These are phyloP conservation scores for Phoenix roebelenii DNA, from an alignment of 176 grass and related monocot genomes.

Conservation along the genomic window DNA sequence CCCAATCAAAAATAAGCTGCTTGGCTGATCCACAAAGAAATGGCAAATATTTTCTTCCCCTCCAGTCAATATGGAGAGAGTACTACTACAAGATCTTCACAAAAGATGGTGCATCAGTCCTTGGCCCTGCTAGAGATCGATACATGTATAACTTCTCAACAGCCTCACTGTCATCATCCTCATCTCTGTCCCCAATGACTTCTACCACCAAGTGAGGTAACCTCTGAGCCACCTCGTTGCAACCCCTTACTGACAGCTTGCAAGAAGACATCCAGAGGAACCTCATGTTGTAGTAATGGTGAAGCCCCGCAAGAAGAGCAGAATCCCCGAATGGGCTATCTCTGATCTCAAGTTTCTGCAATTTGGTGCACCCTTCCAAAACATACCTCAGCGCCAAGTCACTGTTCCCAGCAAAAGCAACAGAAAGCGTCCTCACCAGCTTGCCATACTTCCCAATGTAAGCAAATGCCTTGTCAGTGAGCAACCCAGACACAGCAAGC, in stretches of 20 bases:
- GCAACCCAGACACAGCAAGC: constrained; percentile 11
- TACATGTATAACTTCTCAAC: constrained; percentile 83
- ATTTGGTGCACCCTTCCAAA: neutral
- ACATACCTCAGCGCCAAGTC: neutral
- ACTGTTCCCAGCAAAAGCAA: constrained; percentile 6
- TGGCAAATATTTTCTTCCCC: constrained; percentile 13
- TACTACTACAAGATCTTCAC: constrained; percentile 30
- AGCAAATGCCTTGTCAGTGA: constrained; percentile 8
- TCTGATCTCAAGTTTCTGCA: constrained; percentile 19
- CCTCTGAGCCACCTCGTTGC: constrained; percentile 6
- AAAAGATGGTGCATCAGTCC: constrained; percentile 53
- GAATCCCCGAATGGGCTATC: constrained; percentile 7
- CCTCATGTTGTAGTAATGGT: constrained; percentile 23
- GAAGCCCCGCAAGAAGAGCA: neutral
- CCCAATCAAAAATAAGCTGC: neutral
- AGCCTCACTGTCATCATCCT: constrained; percentile 20
- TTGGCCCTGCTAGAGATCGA: constrained; percentile 53
- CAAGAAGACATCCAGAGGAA: constrained; percentile 21
- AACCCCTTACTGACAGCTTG: constrained; percentile 1
- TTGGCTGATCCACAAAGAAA: neutral
- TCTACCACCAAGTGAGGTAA: constrained; percentile 8
- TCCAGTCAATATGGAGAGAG: neutral
- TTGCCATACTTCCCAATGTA: constrained; percentile 10
- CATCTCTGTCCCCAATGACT: constrained; percentile 17
- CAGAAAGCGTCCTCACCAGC: constrained; percentile 2